Evolutionary conservation across 345 rosid species (phyloP), one percentile per base, ranked within the genome.

Genomic region (Physaria fendleri): DNA sequence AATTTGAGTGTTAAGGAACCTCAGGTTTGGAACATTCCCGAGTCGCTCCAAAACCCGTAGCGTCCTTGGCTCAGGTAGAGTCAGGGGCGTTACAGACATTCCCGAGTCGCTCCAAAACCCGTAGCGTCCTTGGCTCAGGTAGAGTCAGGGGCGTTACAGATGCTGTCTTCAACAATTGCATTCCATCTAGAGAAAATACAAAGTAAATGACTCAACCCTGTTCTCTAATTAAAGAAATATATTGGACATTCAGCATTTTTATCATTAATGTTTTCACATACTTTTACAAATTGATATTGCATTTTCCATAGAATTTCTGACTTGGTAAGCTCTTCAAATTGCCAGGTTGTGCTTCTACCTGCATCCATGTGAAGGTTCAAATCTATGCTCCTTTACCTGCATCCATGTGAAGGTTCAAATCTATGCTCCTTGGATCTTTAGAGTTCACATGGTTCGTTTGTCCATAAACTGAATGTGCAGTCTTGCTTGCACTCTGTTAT

Each of bases 351-450:
- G 99, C 78, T 94, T 94, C 82, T 94, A 76, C 78, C 82, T 94
- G 70, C 96, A 84, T 62, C 90, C 96, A 33, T 85, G 82, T 68
- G 97, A 90, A 80, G 99, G 96, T 40, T 84, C 96, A 12, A 94
- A 73, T 78, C 90, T 37, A 94, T n/a, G n/a, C n/a, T n/a, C 78
- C 90, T 94, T 81, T 94, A 76, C 78, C 82, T 94, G 70, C 96
- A 84, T 62, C 90, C 96, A 33, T 85, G 82, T 68, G 97, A 90
- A 80, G 99, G 96, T 40, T 84, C 96, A 12, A 94, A 73, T 78
- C 90, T 37, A 93, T 76, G 99, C 99, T 37, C 99, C 99, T 37
- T 80, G 99, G 42, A 94, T 94, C 77, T 74, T 94, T 80, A 87
- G 99, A 76, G 84, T 90, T 73, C 95, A 87, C 69, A 94, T 90